Percentiles rank a stretch among this genome's conserved stretches.
Conservation (phyloP, 2,329 filamentous ascomycete genomes). For the Dothistroma pini region DNA sequence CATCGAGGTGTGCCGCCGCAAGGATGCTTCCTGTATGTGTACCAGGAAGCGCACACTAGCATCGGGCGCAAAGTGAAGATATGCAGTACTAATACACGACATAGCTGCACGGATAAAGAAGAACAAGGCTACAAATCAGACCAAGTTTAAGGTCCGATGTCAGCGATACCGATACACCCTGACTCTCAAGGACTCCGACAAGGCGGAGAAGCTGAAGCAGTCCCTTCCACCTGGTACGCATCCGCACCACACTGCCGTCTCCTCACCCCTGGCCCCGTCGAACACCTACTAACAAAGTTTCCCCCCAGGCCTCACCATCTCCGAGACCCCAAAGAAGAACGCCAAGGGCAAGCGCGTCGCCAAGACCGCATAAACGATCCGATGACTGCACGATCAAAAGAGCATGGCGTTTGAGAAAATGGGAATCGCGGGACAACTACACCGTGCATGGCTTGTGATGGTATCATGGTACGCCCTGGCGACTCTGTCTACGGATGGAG, state of each 20-base stretch:
- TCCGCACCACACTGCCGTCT: not conserved
- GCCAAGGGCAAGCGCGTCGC: conserved; percentile 50
- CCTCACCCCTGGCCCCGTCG: not conserved
- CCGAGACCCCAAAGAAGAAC: conserved; percentile 63
- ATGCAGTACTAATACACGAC: not conserved
- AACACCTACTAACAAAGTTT: not conserved
- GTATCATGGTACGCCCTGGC: conserved; percentile 14
- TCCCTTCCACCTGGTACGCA: conserved; percentile 85
- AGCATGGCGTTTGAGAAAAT: conserved; percentile 5
- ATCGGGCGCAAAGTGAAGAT: not conserved
- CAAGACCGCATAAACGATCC: conserved; percentile 26
- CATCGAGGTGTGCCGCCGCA: conserved; percentile 99
- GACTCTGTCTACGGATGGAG: not conserved
- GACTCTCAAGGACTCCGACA: conserved; percentile 96
- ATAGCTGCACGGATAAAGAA: conserved; percentile 65
- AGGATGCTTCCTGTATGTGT: conserved; percentile 96
- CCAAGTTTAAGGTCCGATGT: conserved; percentile 99
- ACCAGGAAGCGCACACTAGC: not conserved
- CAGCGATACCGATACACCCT: conserved; percentile 89
- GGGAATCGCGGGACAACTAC: not conserved
- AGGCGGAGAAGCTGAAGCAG: conserved; percentile 99
- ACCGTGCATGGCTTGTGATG: conserved; percentile 3
- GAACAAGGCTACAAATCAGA: conserved; percentile 81
- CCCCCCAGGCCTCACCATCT: conserved; percentile 53
- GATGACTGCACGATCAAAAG: not conserved